These are phyloP conservation scores for Tolypocladium sp. DNA, from an alignment of 2,329 filamentous ascomycete species.

Conservation along the genomic window DNA sequence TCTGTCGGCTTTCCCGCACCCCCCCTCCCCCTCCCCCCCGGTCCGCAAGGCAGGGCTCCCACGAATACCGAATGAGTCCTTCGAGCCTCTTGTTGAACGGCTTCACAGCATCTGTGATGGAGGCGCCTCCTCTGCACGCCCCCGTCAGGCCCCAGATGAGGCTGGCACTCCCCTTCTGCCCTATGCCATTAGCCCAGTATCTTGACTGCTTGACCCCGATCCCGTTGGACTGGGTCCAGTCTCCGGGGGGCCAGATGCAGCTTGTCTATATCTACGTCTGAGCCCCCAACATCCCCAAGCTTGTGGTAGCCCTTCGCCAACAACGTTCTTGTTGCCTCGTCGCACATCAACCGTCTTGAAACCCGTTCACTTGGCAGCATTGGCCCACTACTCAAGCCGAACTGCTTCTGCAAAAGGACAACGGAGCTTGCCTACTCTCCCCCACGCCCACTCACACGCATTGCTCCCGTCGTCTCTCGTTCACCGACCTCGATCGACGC, in stretches of 20 bases:
- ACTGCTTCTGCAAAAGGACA: neutral
- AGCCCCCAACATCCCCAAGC: conserved; percentile 7
- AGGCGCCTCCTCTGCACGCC: neutral
- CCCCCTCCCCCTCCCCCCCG: neutral
- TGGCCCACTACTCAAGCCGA: neutral
- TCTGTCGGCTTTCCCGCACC: neutral
- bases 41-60: conserved; percentile 3
- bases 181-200: conserved; percentile 4
- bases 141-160: conserved; percentile 9
- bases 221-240: conserved; percentile 5
- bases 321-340: neutral
- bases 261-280: conserved; percentile 7
- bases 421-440: neutral
- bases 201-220: conserved; percentile 4
- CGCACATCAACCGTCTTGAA: neutral
- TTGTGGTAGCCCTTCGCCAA: neutral
- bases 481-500: neutral
- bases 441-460: neutral
- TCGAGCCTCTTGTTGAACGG: conserved; percentile 4
- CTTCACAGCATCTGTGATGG: neutral
- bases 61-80: conserved; percentile 6
- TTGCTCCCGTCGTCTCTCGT: neutral
- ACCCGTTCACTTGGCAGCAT: neutral
- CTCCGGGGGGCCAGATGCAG: conserved; percentile 2
- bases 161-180: conserved; percentile 8